Conservation (phyloP, 352 stramenopile genomes). For the Globisporangium heterothallicum region DNA sequence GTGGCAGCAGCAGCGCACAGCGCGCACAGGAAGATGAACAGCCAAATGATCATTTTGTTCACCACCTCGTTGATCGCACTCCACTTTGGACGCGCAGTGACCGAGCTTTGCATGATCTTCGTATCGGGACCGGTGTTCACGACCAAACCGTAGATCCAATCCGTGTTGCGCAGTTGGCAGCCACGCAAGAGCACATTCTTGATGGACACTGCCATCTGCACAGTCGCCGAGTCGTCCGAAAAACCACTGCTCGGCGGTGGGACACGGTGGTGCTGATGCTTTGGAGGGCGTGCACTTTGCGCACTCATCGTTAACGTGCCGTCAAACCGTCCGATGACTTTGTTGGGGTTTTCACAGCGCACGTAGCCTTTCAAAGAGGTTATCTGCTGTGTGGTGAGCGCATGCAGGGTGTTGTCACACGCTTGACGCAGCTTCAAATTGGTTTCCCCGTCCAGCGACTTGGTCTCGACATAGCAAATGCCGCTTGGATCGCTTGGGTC, state of each 20-base stretch:
- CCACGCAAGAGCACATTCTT: conserved; percentile 88
- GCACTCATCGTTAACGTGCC: conserved; percentile 42
- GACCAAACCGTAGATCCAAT: conserved; percentile 85
- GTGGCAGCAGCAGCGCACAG: conserved; percentile 55
- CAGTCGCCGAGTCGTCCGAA: conserved; percentile 5
- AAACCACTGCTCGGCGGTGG: conserved; percentile 3
- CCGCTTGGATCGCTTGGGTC: conserved; percentile 54
- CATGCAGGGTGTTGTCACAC: conserved; percentile 47
- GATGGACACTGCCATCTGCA: conserved; percentile 58
- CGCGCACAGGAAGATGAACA: conserved; percentile 60
- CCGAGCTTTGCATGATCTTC: conserved; percentile 81
- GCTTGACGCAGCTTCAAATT: conserved; percentile 87
- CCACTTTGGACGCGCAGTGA: conserved; percentile 59
- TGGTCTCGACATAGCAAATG: conserved; percentile 87
- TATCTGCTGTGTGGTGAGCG: conserved; percentile 30
- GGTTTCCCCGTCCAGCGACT: conserved; percentile 86
- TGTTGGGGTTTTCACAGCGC: conserved; percentile 74
- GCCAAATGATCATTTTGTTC: conserved; percentile 77
- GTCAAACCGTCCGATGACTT: conserved; percentile 73
- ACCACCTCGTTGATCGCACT: conserved; percentile 79
- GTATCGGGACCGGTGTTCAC: conserved; percentile 85
- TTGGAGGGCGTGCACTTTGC: conserved; percentile 10
- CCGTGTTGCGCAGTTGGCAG: conserved; percentile 84
- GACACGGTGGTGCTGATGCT: conserved; percentile 6
- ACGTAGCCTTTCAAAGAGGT: conserved; percentile 41